phyloP scores from a whole-genome alignment of 495 filamentous ascomycete species.

The Tetracladium marchalianum region DNA sequence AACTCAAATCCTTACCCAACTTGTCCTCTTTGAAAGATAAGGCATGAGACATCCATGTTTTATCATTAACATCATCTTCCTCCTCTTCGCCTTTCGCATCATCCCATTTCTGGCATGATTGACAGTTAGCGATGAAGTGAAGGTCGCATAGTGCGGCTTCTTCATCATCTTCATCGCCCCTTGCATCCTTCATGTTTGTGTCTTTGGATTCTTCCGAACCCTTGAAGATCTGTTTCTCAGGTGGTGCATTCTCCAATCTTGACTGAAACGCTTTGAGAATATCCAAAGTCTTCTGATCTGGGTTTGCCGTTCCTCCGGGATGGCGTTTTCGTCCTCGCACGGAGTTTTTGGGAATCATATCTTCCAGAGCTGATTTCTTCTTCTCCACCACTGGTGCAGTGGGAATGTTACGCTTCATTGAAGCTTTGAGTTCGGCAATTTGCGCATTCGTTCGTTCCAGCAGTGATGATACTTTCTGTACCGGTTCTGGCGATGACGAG shows the following conservation, averaged over 20 bases:
- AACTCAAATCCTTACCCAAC: slow-evolving; percentile 82
- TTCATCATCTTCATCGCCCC: slow-evolving; percentile 43
- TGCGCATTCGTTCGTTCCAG: slow-evolving; percentile 80
- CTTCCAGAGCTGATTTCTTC: slow-evolving; percentile 63
- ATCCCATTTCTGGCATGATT: slow-evolving; percentile 80
- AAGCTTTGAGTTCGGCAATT: slow-evolving; percentile 82
- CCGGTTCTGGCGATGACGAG: slow-evolving; percentile 23
- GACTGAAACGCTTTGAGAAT: slow-evolving; percentile 67
- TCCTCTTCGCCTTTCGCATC: slow-evolving; percentile 43
- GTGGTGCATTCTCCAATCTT: slow-evolving; percentile 57
- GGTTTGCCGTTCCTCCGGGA: slow-evolving; percentile 30
- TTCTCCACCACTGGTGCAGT: slow-evolving; percentile 43
- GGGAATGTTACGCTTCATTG: slow-evolving; percentile 73
- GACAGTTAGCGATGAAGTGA: slow-evolving; percentile 88
- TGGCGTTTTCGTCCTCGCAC: slow-evolving; percentile 72
- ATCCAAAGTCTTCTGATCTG: slow-evolving; percentile 54
- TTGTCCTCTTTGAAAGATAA: slow-evolving; percentile 83
- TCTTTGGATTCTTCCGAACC: slow-evolving; percentile 23
- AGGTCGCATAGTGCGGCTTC: slow-evolving; percentile 73
- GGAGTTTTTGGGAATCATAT: slow-evolving; percentile 74
- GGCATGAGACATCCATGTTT: slow-evolving; percentile 56
- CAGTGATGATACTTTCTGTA: slow-evolving; percentile 36
- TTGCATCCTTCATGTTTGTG: slow-evolving; percentile 18
- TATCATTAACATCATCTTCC: slow-evolving; percentile 45
- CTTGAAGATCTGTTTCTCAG: slow-evolving; percentile 31